Evolutionary conservation across 129 eudicot genomes (phyloP).

Genomic region (Ambrosia trifida): DNA sequence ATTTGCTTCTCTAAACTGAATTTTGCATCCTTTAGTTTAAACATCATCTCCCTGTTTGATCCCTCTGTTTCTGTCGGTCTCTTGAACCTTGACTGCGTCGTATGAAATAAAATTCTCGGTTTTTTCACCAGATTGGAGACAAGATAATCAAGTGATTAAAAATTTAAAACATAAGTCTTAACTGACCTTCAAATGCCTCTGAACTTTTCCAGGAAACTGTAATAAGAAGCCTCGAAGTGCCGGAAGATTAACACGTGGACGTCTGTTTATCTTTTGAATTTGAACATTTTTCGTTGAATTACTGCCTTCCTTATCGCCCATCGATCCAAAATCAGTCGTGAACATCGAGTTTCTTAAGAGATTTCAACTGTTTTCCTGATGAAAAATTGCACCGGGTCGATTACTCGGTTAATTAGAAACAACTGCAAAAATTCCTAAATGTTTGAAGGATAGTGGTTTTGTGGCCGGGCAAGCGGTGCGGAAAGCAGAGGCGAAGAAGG

Average conservation of each 20-base stretch:
- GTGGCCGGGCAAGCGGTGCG: no score
- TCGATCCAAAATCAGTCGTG: slow-evolving; percentile 34
- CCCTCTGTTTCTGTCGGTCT: slow-evolving; percentile 34
- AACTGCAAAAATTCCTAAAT: background rate
- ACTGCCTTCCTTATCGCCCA: slow-evolving; percentile 44
- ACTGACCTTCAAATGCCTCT: slow-evolving; percentile 54
- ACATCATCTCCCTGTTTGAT: slow-evolving; percentile 25
- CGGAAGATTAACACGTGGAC: slow-evolving; percentile 43
- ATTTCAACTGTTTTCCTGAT: slow-evolving; percentile 24
- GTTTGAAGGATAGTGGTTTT: no score
- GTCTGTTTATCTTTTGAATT: slow-evolving; percentile 31
- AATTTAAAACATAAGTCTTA: slow-evolving; percentile 8
- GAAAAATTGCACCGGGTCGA: background rate
- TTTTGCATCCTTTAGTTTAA: slow-evolving; percentile 38
- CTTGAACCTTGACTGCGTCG: slow-evolving; percentile 52
- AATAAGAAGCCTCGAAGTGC: slow-evolving; percentile 46
- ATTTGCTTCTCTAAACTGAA: slow-evolving; percentile 69
- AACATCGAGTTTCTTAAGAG: slow-evolving; percentile 20
- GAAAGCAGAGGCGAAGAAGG: no score
- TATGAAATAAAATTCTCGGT: slow-evolving; percentile 1
- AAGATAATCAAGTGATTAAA: background rate
- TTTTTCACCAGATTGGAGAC: background rate
- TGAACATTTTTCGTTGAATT: slow-evolving; percentile 27
- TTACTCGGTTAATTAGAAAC: background rate
- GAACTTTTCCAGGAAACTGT: slow-evolving; percentile 56